Evolutionary conservation across 306 rosid species (phyloP), one percentile per base, ranked within the genome.

Genomic region (Prunus kanzakura): DNA sequence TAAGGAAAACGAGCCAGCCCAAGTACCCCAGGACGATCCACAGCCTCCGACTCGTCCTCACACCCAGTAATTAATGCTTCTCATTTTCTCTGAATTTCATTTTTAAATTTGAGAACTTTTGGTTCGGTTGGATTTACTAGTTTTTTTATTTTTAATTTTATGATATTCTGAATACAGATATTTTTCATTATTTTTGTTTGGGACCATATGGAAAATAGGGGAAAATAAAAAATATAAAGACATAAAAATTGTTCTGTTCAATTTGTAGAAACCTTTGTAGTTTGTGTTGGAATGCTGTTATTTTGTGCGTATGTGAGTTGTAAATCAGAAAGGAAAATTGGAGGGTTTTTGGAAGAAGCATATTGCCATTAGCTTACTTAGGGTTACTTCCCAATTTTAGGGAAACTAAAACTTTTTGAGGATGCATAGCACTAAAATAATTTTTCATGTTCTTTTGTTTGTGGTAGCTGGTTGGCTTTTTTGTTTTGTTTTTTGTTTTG

Each of bases 61-160:
- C 4, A 76, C 22, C 38, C 90, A 64, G 94, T 91, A 91, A 81
- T 61, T 72, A 76, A 45, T 11, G 16, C 55, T 41, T 25, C 46
- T 72, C 35, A 11, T 52, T 77, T 57, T 46, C 29, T 46, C 51
- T 11, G 20, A 30, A 35, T 47, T 73, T 45, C 4, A 2, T 45
- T 12, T 8, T 57, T 54, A 3, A 27, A 68, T 4, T 72, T 18
- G 27, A 3, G 23, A 78, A 30, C 8, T 67, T 61, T 22, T n/a
- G 2, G 20, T 12, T 18, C 62, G 18, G 14, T 35, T 3, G 27
- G 47, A 20, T 16, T 19, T 20, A 45, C 35, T 11, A 20, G 11
- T n/a, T 23, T 11, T 19, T 16, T 38, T 2, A 27, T 18, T 43
- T 61, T 35, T 8, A 32, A 32, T 18, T 18, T 9, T 19, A 10